Base-by-base conservation (phyloP, 331 rosid species). In the Malus hybrid region DNA sequence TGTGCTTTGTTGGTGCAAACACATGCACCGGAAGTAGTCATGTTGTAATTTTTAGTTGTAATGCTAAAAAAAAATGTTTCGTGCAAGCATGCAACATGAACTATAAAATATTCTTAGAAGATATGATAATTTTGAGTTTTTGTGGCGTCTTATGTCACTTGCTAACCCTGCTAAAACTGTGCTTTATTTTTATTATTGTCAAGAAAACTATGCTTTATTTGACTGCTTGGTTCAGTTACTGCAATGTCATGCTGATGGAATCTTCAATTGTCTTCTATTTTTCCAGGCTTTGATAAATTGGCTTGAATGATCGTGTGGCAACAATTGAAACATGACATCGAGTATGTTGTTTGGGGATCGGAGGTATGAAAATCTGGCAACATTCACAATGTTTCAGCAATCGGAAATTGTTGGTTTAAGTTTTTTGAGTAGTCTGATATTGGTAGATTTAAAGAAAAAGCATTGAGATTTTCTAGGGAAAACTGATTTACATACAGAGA, bases 281-380 rank as follows among this genome's bases (percentile, higher is more conserved):
- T 68, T 7, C 81, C 81, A 92, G 99, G 87, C 78, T 85, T 73
- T 76, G 75, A 65, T 71, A 84, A 72, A 65, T 80, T 88, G 84
- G 88, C 72, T 88, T 92, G 97, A 80, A 95, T 95, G 99, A 92
- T 79, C 82, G 83, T 88, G 89, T 75, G 75, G 83, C 80, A 11
- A 78, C 90, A 32, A 44, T 75, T 74, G 73, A 86, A 85, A 79
- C 67, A 89, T 90, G 94, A 82, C 97, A 33, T 92, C 98, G 24
- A 94, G 90, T 79, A 84, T 92, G 95, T 65, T 84, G 87, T 85
- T 82, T 22, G 97, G 96, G 86, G 99, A 95, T 56, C 85, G 91
- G 75, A 92, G 99, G 98, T 95, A 88, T 52, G 44, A 34, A 42
- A 50, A 62, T 69, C 10, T 19, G 60, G 24, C 31, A 5, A 46